Evolutionary conservation across 139 green algal genomes (phyloP).

Genomic region (Chlamydomonas asymmetrica): DNA sequence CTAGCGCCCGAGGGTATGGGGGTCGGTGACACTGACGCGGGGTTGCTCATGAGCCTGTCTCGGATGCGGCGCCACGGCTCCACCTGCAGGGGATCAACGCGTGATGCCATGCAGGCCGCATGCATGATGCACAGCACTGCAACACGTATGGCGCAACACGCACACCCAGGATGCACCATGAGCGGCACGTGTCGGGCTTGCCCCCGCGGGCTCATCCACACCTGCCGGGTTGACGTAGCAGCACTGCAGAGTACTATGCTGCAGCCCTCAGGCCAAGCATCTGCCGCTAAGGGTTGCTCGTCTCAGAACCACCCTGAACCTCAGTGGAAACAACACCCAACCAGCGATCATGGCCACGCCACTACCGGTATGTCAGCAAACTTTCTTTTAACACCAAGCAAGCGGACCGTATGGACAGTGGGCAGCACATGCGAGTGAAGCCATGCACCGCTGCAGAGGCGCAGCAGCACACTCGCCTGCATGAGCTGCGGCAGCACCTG

Average conservation of each 20-base stretch:
- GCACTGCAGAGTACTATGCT: too few relatives aligned
- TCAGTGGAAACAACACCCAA: neutral
- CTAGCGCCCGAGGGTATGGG: neutral
- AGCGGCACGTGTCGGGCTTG: too few relatives aligned
- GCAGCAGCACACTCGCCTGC: neutral
- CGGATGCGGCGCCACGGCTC: neutral
- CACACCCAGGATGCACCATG: too few relatives aligned
- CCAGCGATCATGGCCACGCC: neutral
- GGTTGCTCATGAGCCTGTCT: neutral
- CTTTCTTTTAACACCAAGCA: neutral
- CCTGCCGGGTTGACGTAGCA: too few relatives aligned
- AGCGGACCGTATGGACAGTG: neutral
- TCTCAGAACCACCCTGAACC: too few relatives aligned
- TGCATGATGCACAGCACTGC: neutral
- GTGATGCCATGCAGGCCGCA: neutral
- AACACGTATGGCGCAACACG: too few relatives aligned
- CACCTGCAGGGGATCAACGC: neutral
- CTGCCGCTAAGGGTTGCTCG: too few relatives aligned
- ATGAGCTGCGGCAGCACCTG: slow-evolving; percentile 8
- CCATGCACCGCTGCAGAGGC: too few relatives aligned
- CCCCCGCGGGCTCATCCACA: too few relatives aligned
- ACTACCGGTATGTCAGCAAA: neutral
- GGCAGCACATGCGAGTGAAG: neutral
- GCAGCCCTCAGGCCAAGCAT: too few relatives aligned
- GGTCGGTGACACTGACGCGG: neutral